Percentiles rank a stretch among this genome's conserved stretches.
These are phyloP conservation scores for Diddensiella santjacobensis DNA, from an alignment of 805 yeast genomes.

Conservation along the genomic window DNA sequence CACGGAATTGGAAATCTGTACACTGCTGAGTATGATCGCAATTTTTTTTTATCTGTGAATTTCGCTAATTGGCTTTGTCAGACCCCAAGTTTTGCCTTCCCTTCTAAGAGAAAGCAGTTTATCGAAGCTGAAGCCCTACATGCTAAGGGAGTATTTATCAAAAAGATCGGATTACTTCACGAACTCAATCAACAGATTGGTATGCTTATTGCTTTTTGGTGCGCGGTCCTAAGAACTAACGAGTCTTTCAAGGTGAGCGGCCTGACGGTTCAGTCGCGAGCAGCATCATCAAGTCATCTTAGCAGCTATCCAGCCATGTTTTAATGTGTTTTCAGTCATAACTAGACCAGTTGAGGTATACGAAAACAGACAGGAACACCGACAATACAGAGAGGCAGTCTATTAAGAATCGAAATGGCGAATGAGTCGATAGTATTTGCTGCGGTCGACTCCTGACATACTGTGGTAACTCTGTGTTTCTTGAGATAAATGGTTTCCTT, in stretches of 20 bases:
- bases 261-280: not conserved
- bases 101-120: conserved; percentile 78
- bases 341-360: conserved; percentile 8
- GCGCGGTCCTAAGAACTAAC: not conserved
- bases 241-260: not conserved
- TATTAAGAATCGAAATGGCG: not conserved
- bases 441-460: not conserved
- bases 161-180: conserved; percentile 68
- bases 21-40: conserved; percentile 59
- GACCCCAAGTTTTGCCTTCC: conserved; percentile 68
- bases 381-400: not conserved
- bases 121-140: conserved; percentile 39
- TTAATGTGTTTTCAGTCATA: not conserved
- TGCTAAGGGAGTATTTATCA: conserved; percentile 61
- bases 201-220: no score
- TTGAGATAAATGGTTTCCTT: not conserved
- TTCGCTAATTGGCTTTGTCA: no score
- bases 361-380: conserved; percentile 1
- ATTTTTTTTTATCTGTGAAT: conserved; percentile 7
- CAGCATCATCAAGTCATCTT: not conserved
- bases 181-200: conserved; percentile 36
- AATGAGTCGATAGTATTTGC: not conserved
- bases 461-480: not conserved
- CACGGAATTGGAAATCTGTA: conserved; percentile 81
- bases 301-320: conserved; percentile 7